phyloP scores from a whole-genome alignment of 2,329 filamentous ascomycete species.

The Alternaria solani region DNA sequence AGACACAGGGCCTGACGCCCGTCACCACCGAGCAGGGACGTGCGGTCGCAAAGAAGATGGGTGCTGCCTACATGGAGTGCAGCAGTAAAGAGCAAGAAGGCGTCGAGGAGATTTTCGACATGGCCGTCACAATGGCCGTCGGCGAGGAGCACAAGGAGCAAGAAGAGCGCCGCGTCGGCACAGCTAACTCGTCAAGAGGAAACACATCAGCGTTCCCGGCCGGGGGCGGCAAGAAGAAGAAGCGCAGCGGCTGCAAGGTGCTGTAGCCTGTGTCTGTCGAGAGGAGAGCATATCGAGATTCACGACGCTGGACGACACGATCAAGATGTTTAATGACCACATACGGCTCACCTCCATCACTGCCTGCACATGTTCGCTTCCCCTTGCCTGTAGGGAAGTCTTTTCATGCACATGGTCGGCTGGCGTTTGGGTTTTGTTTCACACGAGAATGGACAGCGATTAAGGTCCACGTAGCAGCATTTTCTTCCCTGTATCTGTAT shows the following conservation, averaged over 20 bases:
- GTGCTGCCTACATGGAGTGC: constrained; percentile 95
- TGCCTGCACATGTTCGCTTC: constrained; percentile 35
- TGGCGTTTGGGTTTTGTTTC: constrained; percentile 33
- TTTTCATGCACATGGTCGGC: constrained; percentile 34
- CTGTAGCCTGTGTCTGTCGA: constrained; percentile 40
- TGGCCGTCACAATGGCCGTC: constrained; percentile 88
- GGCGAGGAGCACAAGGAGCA: constrained; percentile 65
- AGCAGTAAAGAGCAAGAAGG: constrained; percentile 97
- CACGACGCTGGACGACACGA: constrained; percentile 52
- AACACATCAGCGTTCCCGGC: constrained; percentile 33
- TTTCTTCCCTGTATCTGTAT: constrained; percentile 46
- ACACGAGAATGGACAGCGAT: constrained; percentile 28
- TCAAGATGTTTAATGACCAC: constrained; percentile 52
- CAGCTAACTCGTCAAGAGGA: constrained; percentile 24
- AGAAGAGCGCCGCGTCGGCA: constrained; percentile 26
- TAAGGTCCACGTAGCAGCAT: constrained; percentile 35
- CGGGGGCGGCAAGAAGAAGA: constrained; percentile 49
- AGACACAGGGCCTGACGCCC: constrained; percentile 94
- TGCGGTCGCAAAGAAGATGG: constrained; percentile 90
- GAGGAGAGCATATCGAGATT: constrained; percentile 43
- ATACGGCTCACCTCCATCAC: constrained; percentile 35
- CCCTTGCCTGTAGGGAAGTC: constrained; percentile 21
- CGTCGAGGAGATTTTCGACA: constrained; percentile 95
- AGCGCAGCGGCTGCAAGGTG: constrained; percentile 50
- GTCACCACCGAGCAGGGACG: constrained; percentile 91